phyloP scores from a whole-genome alignment of 2,329 filamentous ascomycete genomes.

The Aspergillus sp. region DNA sequence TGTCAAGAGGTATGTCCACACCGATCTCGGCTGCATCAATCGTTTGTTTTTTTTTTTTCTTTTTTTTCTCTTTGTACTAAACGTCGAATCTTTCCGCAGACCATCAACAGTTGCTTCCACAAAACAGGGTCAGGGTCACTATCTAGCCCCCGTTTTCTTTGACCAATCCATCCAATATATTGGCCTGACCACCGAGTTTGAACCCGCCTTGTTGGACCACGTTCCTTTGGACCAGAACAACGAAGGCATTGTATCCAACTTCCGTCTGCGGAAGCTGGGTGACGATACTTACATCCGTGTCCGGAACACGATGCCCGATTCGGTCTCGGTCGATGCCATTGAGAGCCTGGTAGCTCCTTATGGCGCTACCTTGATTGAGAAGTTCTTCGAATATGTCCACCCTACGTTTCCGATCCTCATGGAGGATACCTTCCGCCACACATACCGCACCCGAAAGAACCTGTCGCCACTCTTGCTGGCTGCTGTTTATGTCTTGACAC shows the following conservation, averaged over 20 bases:
- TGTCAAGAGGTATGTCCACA: conserved; percentile 30
- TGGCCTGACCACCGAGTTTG: conserved; percentile 37
- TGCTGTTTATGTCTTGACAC: conserved; percentile 62
- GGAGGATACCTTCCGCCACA: conserved; percentile 38
- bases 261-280: conserved; percentile 32
- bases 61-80: no score
- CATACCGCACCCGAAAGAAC: conserved; percentile 33
- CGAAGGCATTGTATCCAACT: conserved; percentile 29
- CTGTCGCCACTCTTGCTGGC: conserved; percentile 34
- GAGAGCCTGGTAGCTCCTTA: conserved; percentile 39
- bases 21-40: background rate
- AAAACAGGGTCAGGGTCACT: background rate
- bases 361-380: conserved; percentile 37
- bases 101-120: conserved; percentile 16
- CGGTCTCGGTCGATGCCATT: conserved; percentile 33
- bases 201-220: conserved; percentile 34
- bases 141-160: conserved; percentile 25
- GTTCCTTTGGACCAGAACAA: conserved; percentile 36
- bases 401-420: conserved; percentile 37
- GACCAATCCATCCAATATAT: conserved; percentile 36
- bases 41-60: no score
- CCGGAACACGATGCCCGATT: conserved; percentile 24
- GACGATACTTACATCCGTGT: conserved; percentile 38
- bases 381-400: conserved; percentile 40
- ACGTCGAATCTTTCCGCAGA: conserved; percentile 9